phyloP scores from a whole-genome alignment of 148 eudicot genomes.

The Amaranthus cruentus region DNA sequence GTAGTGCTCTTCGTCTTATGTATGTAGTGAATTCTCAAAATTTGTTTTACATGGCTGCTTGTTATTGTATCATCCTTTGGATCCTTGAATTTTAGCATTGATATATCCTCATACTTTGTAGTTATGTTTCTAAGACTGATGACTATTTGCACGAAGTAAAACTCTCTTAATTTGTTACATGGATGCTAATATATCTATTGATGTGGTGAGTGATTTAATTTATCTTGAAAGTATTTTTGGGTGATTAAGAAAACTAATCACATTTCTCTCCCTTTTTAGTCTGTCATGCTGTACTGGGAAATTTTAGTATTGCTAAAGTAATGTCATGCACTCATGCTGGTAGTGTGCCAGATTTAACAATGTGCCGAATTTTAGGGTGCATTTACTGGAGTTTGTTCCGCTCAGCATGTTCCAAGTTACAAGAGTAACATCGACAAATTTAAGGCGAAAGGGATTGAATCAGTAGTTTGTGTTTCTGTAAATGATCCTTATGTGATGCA shows the following conservation, averaged over 20 bases:
- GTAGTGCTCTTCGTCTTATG: neutral
- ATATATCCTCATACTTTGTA: too few relatives aligned
- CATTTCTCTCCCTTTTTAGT: neutral
- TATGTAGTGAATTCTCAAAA: neutral
- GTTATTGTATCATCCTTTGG: neutral
- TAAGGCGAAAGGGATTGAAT: conserved; percentile 83
- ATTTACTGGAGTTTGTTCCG: conserved; percentile 87
- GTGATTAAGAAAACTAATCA: neutral
- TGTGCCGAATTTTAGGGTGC: conserved; percentile 58
- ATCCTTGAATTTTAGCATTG: too few relatives aligned
- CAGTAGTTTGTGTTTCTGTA: conserved; percentile 77
- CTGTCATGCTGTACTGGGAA: neutral
- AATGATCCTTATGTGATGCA: conserved; percentile 91
- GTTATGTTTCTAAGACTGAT: neutral
- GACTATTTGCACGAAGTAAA: neutral
- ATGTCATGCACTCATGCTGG: neutral
- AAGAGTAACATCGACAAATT: conserved; percentile 80
- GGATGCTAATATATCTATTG: neutral
- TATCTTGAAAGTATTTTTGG: neutral
- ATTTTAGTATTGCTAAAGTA: neutral
- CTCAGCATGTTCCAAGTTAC: conserved; percentile 96
- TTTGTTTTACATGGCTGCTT: neutral
- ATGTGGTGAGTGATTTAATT: neutral
- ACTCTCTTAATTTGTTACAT: neutral
- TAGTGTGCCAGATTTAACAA: neutral